Conservation (phyloP, 2,329 filamentous ascomycete genomes). For the Claviceps sp. region DNA sequence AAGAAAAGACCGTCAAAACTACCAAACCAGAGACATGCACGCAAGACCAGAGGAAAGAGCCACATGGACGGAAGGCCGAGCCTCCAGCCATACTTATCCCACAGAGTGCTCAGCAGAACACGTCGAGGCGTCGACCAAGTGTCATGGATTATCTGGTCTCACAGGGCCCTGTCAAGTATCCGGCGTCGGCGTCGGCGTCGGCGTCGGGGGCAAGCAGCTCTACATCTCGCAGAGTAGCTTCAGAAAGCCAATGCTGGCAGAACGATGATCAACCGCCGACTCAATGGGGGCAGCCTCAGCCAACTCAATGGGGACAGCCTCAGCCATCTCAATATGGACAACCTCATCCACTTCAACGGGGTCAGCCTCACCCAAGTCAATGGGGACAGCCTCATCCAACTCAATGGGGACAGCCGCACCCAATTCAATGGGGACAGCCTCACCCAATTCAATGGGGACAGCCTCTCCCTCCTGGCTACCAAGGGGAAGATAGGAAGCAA, state of each 20-base stretch:
- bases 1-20: conserved; percentile 1
- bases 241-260: conserved; percentile 2
- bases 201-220: conserved; percentile 3
- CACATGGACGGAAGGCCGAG: conserved; percentile 2
- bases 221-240: background rate
- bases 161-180: conserved; percentile 4
- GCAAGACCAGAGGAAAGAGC: background rate
- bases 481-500: conserved; percentile 1
- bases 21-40: background rate
- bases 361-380: no score
- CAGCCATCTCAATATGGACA: background rate
- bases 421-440: background rate
- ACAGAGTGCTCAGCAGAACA: conserved; percentile 1
- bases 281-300: background rate
- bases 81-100: conserved; percentile 5
- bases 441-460: background rate
- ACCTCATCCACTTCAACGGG: background rate
- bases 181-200: conserved; percentile 1
- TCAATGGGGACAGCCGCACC: background rate
- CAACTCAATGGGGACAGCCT: background rate
- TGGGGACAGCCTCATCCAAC: background rate
- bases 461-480: background rate
- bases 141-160: conserved; percentile 10
- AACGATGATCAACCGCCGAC: background rate
- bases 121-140: conserved; percentile 8